Evolutionary conservation across 306 rosid species (phyloP), one percentile per base, ranked within the genome.

Genomic region (Bauhinia variegata): DNA sequence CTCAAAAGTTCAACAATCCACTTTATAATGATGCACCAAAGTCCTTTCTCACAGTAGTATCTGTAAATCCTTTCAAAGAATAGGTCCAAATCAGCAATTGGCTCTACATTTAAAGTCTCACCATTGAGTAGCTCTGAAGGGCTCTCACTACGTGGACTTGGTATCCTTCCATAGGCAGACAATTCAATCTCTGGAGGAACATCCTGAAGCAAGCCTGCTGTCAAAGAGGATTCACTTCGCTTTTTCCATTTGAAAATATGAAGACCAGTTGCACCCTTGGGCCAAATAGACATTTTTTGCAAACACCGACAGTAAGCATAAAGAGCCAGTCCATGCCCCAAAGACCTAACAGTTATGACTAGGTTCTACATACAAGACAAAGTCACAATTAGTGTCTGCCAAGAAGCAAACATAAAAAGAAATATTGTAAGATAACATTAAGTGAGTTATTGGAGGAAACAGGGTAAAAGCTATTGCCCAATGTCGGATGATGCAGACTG

Each of bases 1-100:
- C 95, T 88, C 12, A 90, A 68, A 77, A 93, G 96, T 82, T 93
- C 99, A 60, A 86, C 90, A 65, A 90, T 82, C 99, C 99, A 90
- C 79, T 90, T 90, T 76, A 73, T 74, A 54, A 93, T 78, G 64
- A 93, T 88, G 64, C 95, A 90, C 96, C 99, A 85, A 34, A 93
- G 95, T 72, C 99, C 99, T 80, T 90, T 90, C 70, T 88, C 95
- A 67, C 96, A 83, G 64, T 83, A 93, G 85, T 93, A 93, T 78
- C 81, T 68, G 75, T 93, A 93, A 69, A 93, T 79, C 74, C 95
- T 86, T 86, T 93, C 96, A 28, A 90, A 93, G 86, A 93, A 93
- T 47, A 93, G 86, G 80, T 93, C 99, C 84, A 93, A 78, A 76
- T 93, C 99, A 15, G 95, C 80, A 77, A 93, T 90, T 17, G 89